A percentile compares a stretch with the other conserved stretches of the same genome.
Evolutionary conservation across 148 eudicot genomes (phyloP).

Genomic region (Chenopodium berlandieri): DNA sequence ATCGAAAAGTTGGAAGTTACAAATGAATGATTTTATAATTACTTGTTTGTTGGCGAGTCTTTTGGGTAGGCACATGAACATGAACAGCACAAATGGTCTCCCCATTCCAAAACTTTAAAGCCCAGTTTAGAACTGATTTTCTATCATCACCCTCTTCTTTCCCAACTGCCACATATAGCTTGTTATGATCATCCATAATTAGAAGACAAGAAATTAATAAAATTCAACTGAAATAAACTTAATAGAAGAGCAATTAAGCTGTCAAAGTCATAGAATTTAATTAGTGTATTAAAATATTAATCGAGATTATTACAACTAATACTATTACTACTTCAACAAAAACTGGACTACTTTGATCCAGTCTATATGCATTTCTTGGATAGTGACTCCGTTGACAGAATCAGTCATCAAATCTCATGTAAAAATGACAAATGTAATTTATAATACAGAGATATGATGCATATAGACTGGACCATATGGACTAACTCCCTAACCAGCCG

Average conservation of each 20-base stretch:
- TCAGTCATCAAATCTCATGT: too few species aligned
- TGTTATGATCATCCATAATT: conserved; percentile 25
- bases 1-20: too few species aligned
- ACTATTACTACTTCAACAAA: background rate
- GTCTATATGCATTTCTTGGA: background rate
- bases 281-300: too few species aligned
- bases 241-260: background rate
- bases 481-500: too few species aligned
- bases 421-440: background rate
- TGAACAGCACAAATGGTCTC: conserved; percentile 29
- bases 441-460: background rate
- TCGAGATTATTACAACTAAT: background rate
- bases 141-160: conserved; percentile 30
- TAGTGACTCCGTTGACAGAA: background rate
- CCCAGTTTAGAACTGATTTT: conserved; percentile 35
- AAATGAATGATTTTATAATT: background rate
- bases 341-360: background rate
- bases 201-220: background rate
- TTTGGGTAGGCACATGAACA: conserved; percentile 45
- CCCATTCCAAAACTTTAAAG: conserved; percentile 32
- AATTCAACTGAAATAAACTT: background rate
- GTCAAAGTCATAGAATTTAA: background rate
- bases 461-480: too few species aligned
- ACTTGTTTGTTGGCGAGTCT: conserved; percentile 33
- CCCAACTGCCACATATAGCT: conserved; percentile 48